A percentile compares a stretch with the other conserved stretches of the same genome.
These are phyloP conservation scores for Pseudonitzschia multiseries DNA, from an alignment of 108 stramenopile species.

Conservation along the genomic window DNA sequence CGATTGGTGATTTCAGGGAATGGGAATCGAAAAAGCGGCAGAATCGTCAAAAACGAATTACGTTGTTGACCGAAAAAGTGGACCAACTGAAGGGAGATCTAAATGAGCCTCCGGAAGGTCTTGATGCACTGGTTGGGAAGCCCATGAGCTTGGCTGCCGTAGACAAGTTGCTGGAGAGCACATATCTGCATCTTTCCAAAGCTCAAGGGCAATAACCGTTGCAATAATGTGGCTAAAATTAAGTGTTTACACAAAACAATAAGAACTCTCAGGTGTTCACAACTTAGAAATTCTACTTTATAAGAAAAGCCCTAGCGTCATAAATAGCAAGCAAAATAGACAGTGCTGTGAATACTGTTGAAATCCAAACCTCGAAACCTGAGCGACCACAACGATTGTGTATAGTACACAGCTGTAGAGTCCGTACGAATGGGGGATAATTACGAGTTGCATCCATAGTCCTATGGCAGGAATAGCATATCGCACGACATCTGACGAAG, in stretches of 20 bases:
- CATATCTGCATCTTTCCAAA: slow-evolving; percentile 8
- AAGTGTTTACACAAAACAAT: not conserved
- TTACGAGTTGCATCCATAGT: slow-evolving; percentile 46
- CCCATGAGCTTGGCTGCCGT: slow-evolving; percentile 10
- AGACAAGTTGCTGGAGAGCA: slow-evolving; percentile 1
- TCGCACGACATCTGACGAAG: slow-evolving; percentile 26
- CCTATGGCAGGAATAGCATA: slow-evolving; percentile 58
- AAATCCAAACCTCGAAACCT: slow-evolving; percentile 50
- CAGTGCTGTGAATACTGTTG: slow-evolving; percentile 70
- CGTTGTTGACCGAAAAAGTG: slow-evolving; percentile 20
- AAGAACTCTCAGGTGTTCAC: not conserved
- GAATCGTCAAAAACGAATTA: slow-evolving; percentile 47
- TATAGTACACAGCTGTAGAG: slow-evolving; percentile 58
- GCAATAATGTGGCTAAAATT: not conserved
- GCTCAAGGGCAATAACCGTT: not conserved
- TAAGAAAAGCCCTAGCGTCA: slow-evolving; percentile 63
- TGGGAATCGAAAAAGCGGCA: slow-evolving; percentile 58
- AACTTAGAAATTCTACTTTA: slow-evolving; percentile 6
- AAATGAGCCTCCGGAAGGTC: not conserved
- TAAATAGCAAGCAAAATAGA: slow-evolving; percentile 53
- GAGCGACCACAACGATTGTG: slow-evolving; percentile 42
- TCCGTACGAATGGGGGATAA: slow-evolving; percentile 50
- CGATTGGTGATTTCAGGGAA: slow-evolving; percentile 47
- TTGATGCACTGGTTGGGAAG: slow-evolving; percentile 20
- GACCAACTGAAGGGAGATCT: not conserved